Evolutionary conservation across 148 eudicot species (phyloP), one percentile per base, ranked within the genome.

Genomic region (Camellia japonica): DNA sequence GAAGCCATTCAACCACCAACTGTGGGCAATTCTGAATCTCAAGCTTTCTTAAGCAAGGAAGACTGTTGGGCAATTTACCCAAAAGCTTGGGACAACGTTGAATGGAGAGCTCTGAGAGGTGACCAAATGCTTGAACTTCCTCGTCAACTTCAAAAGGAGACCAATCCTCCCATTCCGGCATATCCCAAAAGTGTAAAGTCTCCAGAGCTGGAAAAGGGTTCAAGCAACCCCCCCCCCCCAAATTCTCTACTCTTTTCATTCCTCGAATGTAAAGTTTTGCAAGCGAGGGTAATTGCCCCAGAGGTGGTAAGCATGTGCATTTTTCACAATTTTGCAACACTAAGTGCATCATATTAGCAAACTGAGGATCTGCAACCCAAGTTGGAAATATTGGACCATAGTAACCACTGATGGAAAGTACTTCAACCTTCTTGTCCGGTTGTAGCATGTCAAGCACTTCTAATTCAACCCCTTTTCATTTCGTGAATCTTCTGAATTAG

Each of bases 91-190:
- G 38, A 30, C 38, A 30, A 30, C 38, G 38, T 30, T 30, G 38
- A 30, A 30, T 30, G 38, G 1, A 30, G 38, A 30, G 38, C 38
- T 30, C 38, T 30, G 38, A 30, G 38, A 30, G 38, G 38, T 30
- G 38, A 30, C 1, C 38, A 30, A 30, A 30, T 30, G 38, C 38
- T 30, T 30, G 38, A 30, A 30, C 38, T 30, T 30, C 38, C 38
- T 58, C 19, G 16, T 76, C 81, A 0, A 64, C 51, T 12, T 16
- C 76, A 56, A 30, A 75, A 65, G 55, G 23, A 62, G 16, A 42
- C 83, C 86, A 80, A 9, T 44, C 54, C 58, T 71, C 20, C 86
- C 80, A 82, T 16, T 61, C 60, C 0, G 54, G 13, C 87, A 84
- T 81, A 3, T 72, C 58, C 18, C 38, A 43, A 16, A 84, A 81